Evolutionary conservation across 768 basidiomycete genomes (phyloP), one percentile per base, ranked within the genome.

Genomic region (Favolaschia claudopus): DNA sequence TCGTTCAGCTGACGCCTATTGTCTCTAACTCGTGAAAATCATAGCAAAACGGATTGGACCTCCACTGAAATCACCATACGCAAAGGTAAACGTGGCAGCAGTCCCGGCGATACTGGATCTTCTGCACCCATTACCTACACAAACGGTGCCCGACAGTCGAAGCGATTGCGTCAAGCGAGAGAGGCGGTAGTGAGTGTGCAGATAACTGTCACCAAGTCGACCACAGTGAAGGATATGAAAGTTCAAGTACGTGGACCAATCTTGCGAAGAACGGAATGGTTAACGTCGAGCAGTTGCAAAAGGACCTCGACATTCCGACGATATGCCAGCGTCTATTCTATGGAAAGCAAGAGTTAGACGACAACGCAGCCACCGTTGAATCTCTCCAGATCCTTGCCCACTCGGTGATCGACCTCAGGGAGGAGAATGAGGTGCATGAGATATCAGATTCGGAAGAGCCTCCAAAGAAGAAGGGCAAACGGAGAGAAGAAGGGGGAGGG

Each of bases 181-280:
- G 80, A 84, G 52, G 69, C 76, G 25, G 82, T 79, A 8, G 82
- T 83, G 65, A 74, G 77, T 61, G 80, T 79, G 56, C 82, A 74
- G 63, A 68, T 92, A 45, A 80, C 75, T 12, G 80, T 94, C 40
- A 76, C 77, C 39, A 93, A 91, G 70, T 69, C 73, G 28, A 92
- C 84, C 61, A 87, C 89, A 0, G 81, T 95, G 47, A 92, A 89
- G 70, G 91, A 93, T 15, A 84, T 94, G 66, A 93, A 93, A 72
- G 68, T 91, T 52, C 80, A 84, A 79, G 89, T 92, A 55, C 57
- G 84, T 72, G 27, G 29, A 14, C 27, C 32, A 5, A 53, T 40
- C 29, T 38, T 46, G 14, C n/a, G 67, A 46, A 28, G 7, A 34
- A 43, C 3, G 27, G 33, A 22, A 50, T 45, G 31, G 20, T 58